Evolutionary conservation across 352 stramenopile species (phyloP), one percentile per base, ranked within the genome.

Genomic region (Thalassiosira pacifica): DNA sequence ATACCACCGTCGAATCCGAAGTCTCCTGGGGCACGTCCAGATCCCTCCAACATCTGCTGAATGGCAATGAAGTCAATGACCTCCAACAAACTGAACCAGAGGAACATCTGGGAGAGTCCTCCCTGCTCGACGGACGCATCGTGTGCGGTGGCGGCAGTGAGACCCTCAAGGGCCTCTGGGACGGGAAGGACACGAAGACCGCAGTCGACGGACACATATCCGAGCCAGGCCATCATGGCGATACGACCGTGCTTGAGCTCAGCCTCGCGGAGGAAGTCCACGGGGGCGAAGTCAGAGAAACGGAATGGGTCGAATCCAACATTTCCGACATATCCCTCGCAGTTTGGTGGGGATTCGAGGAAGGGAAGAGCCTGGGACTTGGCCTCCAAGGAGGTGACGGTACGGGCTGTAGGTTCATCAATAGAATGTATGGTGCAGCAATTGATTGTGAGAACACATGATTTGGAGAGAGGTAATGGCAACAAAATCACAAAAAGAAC

Each of bases 191-290:
- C 88, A 61, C 83, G 77, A 29, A 92, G 72, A 55, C 93, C 93
- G 29, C 89, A 31, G 70, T 96, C 93, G 53, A 94, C 90, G 40
- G 93, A 84, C 64, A 93, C 89, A 65, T 93, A 96, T 85, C 93
- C 93, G 52, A 92, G 76, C 91, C 92, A 91, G 29, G 91, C 93
- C 77, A 96, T 80, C 88, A 93, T 92, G 68, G 74, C 88, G 61
- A 95, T 93, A 82, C 93, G 93, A 59, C 91, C 87, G 74, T 96
- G 93, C 84, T 95, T 95, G 19, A 96, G 70, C 76, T 96, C 93
- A 32, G 93, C 91, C 71, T 95, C 92, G 32, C 91, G 88, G 73
- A 96, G 86, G 86, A 93, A 96, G 79, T 96, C 92, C 67, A 95
- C 87, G 63, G 92, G 90, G 40, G 92, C 45, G 69, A 93, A 94